These are phyloP conservation scores for Penicillium paneum DNA, from an alignment of 2,329 filamentous ascomycete genomes.

Conservation along the genomic window DNA sequence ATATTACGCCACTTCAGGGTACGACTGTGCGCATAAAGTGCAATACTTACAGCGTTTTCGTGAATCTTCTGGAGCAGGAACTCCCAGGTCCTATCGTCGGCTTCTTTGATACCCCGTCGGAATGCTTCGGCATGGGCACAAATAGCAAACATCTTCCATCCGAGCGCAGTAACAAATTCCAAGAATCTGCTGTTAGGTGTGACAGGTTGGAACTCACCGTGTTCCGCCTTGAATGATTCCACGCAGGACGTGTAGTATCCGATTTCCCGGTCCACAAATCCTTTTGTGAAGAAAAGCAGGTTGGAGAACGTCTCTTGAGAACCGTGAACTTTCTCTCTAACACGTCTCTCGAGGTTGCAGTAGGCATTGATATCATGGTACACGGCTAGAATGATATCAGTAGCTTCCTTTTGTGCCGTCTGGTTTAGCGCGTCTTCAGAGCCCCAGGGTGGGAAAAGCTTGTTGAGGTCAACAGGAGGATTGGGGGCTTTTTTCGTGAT, in stretches of 20 bases:
- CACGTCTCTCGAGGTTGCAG: neutral
- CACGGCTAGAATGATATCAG: neutral
- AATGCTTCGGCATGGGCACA: slow-evolving; percentile 28
- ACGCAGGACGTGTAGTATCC: neutral
- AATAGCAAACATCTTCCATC: slow-evolving; percentile 29
- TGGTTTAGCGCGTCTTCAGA: neutral
- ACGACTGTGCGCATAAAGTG: slow-evolving; percentile 25
- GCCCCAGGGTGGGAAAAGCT: neutral
- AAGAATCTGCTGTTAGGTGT: neutral
- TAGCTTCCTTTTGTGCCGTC: neutral
- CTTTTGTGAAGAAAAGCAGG: neutral
- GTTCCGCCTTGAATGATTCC: neutral
- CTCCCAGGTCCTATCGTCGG: slow-evolving; percentile 13
- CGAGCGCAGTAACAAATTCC: slow-evolving; percentile 12
- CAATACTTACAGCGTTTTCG: slow-evolving; percentile 22
- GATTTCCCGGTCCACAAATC: neutral
- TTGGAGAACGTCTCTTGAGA: neutral
- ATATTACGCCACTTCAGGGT: slow-evolving; percentile 25
- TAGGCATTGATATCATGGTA: slow-evolving; percentile 2
- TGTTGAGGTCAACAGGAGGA: neutral
- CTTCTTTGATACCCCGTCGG: slow-evolving; percentile 9
- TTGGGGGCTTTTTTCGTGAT: neutral
- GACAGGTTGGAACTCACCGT: neutral
- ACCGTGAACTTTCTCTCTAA: neutral
- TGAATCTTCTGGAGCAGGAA: slow-evolving; percentile 15